These are phyloP conservation scores for Suhomyces ambrosiae DNA, from an alignment of 1,139 yeast species.

Conservation along the genomic window DNA sequence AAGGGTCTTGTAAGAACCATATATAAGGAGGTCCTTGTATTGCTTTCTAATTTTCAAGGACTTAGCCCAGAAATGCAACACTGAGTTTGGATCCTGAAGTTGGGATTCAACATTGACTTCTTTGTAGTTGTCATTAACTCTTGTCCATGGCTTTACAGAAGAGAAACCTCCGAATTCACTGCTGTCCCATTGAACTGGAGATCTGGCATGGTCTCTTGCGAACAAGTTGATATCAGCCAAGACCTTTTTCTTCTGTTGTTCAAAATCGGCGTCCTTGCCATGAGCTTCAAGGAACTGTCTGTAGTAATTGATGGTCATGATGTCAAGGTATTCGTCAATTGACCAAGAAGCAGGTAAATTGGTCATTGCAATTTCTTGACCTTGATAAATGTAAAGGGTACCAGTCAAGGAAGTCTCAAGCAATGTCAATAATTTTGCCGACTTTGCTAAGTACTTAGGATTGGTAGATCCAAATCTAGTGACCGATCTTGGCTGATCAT, in stretches of 20 bases:
- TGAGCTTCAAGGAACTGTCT: conserved; percentile 32
- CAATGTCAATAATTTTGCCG: conserved; percentile 53
- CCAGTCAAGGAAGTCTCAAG: conserved; percentile 54
- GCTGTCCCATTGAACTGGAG: conserved; percentile 62
- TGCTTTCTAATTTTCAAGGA: conserved; percentile 48
- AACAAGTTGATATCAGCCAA: conserved; percentile 38
- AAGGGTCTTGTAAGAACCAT: conserved; percentile 49
- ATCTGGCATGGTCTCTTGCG: conserved; percentile 58
- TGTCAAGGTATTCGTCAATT: conserved; percentile 53
- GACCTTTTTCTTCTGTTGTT: conserved; percentile 29
- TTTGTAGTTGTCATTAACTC: conserved; percentile 52
- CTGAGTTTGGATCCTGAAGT: conserved; percentile 47
- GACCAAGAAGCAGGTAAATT: conserved; percentile 51
- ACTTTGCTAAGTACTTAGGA: conserved; percentile 32
- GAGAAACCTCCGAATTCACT: conserved; percentile 52
- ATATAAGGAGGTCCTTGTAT: conserved; percentile 45
- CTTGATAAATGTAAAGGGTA: conserved; percentile 59
- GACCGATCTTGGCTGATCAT: conserved; percentile 58
- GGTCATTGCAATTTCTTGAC: conserved; percentile 62
- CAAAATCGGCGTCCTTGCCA: conserved; percentile 32
- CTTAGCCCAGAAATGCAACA: conserved; percentile 48
- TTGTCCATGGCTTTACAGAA: conserved; percentile 56
- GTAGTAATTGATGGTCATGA: conserved; percentile 49
- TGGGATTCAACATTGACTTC: conserved; percentile 53
- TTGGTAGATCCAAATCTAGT: conserved; percentile 53